phyloP scores from a whole-genome alignment of 495 filamentous ascomycete genomes.

The Xylaria nigripes region DNA sequence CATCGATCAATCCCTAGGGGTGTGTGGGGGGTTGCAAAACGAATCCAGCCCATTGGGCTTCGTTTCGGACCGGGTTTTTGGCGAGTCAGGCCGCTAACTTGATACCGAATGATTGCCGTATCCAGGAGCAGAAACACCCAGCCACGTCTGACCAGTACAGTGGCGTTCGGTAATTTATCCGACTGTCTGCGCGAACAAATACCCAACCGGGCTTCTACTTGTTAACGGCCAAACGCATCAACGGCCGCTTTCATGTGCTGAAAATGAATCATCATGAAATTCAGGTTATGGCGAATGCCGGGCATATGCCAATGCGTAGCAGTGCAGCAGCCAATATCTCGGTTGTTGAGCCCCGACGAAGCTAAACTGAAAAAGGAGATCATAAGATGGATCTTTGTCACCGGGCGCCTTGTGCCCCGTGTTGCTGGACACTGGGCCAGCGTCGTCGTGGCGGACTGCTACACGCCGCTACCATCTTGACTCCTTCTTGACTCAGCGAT shows the following conservation, averaged over 20 bases:
- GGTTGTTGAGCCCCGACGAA: not conserved
- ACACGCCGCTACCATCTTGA: conserved; percentile 5
- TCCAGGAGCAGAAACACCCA: conserved; percentile 9
- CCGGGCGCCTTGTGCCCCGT: not conserved
- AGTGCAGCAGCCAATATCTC: not conserved
- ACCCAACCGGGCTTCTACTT: not conserved
- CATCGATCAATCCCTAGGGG: conserved; percentile 14
- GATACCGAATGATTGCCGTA: conserved; percentile 11
- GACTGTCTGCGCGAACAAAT: not conserved
- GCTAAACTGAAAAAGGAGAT: not conserved
- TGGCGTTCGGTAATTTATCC: conserved; percentile 2
- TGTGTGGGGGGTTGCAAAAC: conserved; percentile 13
- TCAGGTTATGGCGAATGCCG: not conserved
- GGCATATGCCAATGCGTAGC: conserved; percentile 1
- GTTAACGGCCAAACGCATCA: conserved; percentile 1
- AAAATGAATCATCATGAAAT: conserved; percentile 6
- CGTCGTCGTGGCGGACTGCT: conserved; percentile 10
- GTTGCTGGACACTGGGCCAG: conserved; percentile 1
- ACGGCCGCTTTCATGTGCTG: not conserved
- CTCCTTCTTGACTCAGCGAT: conserved; percentile 7
- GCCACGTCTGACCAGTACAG: conserved; percentile 9
- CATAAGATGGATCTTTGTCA: not conserved
- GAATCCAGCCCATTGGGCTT: conserved; percentile 13
- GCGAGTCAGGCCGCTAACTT: conserved; percentile 14
- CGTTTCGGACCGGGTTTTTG: conserved; percentile 16